Evolutionary conservation across 2,329 filamentous ascomycete genomes (phyloP), one percentile per base, ranked within the genome.

Genomic region (Diaporthe vexans): DNA sequence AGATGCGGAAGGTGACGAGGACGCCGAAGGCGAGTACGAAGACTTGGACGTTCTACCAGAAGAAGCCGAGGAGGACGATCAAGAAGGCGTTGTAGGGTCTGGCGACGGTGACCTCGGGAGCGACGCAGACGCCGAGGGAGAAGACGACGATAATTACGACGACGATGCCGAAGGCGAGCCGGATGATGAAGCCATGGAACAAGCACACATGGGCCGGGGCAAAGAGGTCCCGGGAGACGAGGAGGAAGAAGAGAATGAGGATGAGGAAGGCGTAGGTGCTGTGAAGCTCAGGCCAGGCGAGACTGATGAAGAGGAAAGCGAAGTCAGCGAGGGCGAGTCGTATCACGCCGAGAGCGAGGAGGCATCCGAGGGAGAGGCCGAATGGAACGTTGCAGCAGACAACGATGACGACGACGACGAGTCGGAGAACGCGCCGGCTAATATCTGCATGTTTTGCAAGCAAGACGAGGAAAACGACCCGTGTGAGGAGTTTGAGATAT

Each of bases 401-500:
- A 89, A 86, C 81, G 87, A 88, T 24, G 89, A 88, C 75, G 91
- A 90, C 4, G 88, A 88, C 15, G 91, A 92, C 48, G 87, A 88
- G 15, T 88, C 86, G 2, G 90, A 91, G 73, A 85, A 85, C 1
- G 88, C 86, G 57, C 85, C 86, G 21, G 75, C 81, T 70, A 85
- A 84, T 59, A 77, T 81, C 71, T 87, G 83, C 84, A 93, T 95
- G 77, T 97, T 96, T 80, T 98, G 95, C 84, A 91, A 92, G 73
- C 89, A 94, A 81, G 92, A 94, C 77, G 94, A 97, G 84, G 94
- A 97, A 72, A 88, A 96, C 76, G 94, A 96, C 78, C 94, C 94
- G 1, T 92, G 90, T 77, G 93, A 94, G 77, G 94, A 95, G 77
- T 97, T 93, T 79, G 95, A 97, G 82, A 88, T 92, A 74, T 95